Conservation (phyloP, 176 grass and related monocot genomes). For the Ensete ventricosum region DNA sequence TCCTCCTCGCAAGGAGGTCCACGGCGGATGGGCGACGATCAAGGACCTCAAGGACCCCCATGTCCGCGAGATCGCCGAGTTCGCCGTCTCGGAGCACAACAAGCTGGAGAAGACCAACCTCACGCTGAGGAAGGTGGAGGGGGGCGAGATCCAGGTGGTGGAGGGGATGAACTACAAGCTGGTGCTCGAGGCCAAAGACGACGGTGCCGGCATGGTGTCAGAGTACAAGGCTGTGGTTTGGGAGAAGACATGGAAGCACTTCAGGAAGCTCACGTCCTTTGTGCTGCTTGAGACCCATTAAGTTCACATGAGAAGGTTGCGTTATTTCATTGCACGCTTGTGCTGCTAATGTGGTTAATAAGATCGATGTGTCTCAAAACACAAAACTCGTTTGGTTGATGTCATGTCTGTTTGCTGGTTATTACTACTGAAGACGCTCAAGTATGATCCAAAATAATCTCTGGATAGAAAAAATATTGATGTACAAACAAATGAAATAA, state of each 20-base stretch:
- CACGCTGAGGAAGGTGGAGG: conserved; percentile 13
- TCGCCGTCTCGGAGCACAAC: conserved; percentile 21
- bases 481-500: too few relatives aligned
- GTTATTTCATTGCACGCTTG: too few relatives aligned
- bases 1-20: too few relatives aligned
- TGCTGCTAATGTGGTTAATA: too few relatives aligned
- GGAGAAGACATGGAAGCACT: conserved; percentile 36
- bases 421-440: too few relatives aligned
- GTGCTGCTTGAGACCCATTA: too few relatives aligned
- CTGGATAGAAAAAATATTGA: too few relatives aligned
- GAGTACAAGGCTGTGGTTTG: conserved; percentile 20
- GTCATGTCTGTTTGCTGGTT: too few relatives aligned
- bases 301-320: too few relatives aligned
- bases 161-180: neutral
- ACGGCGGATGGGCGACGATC: conserved; percentile 28
- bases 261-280: conserved; percentile 37
- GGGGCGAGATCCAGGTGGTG: conserved; percentile 40
- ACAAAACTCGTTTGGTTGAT: too few relatives aligned
- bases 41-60: conserved; percentile 6
- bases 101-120: conserved; percentile 3
- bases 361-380: too few relatives aligned
- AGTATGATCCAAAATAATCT: too few relatives aligned
- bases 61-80: conserved; percentile 31
- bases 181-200: neutral
- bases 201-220: neutral